These are phyloP conservation scores for Botrytis hyacinthi DNA, from an alignment of 2,329 filamentous ascomycete species.

Conservation along the genomic window DNA sequence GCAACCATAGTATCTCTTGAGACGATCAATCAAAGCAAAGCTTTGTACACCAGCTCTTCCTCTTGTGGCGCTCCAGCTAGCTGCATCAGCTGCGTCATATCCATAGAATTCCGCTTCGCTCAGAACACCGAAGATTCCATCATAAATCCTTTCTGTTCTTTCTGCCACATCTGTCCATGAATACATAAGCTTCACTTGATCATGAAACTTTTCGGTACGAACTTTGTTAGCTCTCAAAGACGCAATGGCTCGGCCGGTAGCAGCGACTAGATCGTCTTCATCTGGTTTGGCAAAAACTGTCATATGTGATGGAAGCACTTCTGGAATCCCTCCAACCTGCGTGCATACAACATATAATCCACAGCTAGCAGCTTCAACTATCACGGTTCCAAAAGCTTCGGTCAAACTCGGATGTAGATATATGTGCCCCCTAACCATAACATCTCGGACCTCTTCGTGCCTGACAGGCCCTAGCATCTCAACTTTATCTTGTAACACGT, in stretches of 20 bases:
- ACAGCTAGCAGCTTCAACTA: constrained; percentile 94
- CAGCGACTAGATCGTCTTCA: constrained; percentile 88
- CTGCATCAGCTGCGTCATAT: constrained; percentile 62
- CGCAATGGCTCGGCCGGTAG: constrained; percentile 85
- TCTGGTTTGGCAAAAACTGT: constrained; percentile 96
- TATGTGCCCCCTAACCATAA: constrained; percentile 96
- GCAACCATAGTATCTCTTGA: constrained; percentile 97
- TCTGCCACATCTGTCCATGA: constrained; percentile 95
- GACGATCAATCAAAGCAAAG: constrained; percentile 87
- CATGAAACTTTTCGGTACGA: constrained; percentile 90
- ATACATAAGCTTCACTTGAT: constrained; percentile 98
- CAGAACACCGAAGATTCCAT: constrained; percentile 85
- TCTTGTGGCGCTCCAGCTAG: constrained; percentile 66
- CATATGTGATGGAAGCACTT: constrained; percentile 95
- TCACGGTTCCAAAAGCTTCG: constrained; percentile 95
- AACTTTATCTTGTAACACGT: constrained; percentile 89
- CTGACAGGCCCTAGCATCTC: constrained; percentile 88
- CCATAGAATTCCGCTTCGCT: constrained; percentile 87
- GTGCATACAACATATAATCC: constrained; percentile 96
- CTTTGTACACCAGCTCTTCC: constrained; percentile 71
- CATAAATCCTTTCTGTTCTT: constrained; percentile 91
- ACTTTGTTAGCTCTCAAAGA: constrained; percentile 83
- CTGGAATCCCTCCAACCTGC: constrained; percentile 92
- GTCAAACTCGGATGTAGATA: constrained; percentile 94
- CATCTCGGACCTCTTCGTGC: constrained; percentile 93